These are phyloP conservation scores for Irpex sp. DNA, from an alignment of 1,284 basidiomycete genomes.

Conservation along the genomic window DNA sequence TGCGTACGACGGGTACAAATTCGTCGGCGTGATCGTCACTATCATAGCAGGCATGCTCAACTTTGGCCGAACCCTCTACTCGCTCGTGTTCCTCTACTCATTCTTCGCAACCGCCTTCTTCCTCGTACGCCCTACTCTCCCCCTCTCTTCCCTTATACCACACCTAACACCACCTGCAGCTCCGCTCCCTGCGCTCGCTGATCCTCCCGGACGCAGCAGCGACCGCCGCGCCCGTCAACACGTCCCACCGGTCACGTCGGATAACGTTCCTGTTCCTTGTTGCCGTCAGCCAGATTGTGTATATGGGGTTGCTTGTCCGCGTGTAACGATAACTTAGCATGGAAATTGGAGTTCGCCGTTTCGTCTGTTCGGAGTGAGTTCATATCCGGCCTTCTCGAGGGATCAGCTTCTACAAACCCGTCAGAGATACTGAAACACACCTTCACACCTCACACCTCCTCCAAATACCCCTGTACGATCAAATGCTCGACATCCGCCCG, in stretches of 20 bases:
- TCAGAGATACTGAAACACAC: not conserved
- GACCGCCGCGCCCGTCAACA: constrained; percentile 74
- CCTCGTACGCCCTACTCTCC: constrained; percentile 68
- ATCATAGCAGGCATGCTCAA: constrained; percentile 71
- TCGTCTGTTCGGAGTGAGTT: too few relatives aligned
- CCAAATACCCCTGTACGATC: constrained; percentile 91
- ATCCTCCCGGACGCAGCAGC: constrained; percentile 78
- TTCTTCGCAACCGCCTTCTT: constrained; percentile 94
- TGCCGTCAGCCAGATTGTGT: constrained; percentile 83
- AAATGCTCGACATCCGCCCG: constrained; percentile 91
- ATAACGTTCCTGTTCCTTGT: constrained; percentile 90
- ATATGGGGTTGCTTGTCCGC: constrained; percentile 83
- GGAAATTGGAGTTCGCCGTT: not conserved
- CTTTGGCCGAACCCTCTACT: constrained; percentile 73
- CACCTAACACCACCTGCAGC: constrained; percentile 48
- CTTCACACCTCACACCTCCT: constrained; percentile 57
- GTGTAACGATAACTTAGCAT: constrained; percentile 39
- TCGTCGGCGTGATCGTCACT: constrained; percentile 89
- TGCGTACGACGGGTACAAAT: constrained; percentile 96
- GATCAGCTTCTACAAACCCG: too few relatives aligned
- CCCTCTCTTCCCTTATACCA: not conserved
- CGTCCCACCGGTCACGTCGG: constrained; percentile 83
- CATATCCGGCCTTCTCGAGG: too few relatives aligned
- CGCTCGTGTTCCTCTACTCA: constrained; percentile 82
- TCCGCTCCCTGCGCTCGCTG: constrained; percentile 92